phyloP scores from a whole-genome alignment of 306 rosid species.

The Cajanus cajan region DNA sequence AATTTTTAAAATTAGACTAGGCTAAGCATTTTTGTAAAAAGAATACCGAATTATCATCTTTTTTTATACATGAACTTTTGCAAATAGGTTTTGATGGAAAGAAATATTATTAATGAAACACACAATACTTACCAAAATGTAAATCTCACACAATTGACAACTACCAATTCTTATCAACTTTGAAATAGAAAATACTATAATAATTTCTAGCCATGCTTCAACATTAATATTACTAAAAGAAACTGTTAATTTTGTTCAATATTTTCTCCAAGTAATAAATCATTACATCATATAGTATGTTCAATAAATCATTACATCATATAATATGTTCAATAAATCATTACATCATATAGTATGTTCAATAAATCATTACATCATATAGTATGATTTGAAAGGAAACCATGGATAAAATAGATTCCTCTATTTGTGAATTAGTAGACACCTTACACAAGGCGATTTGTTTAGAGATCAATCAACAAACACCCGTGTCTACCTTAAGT shows the following conservation, averaged over 20 bases:
- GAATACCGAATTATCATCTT: too few species aligned
- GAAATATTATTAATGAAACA: neutral
- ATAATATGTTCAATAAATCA: too few species aligned
- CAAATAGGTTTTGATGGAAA: too few species aligned
- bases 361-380: constrained; percentile 12
- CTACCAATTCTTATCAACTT: constrained; percentile 22
- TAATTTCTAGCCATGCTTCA: constrained; percentile 13
- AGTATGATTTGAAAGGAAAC: constrained; percentile 24
- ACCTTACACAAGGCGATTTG: constrained; percentile 57
- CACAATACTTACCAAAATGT: neutral
- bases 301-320: too few species aligned
- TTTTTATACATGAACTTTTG: too few species aligned
- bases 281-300: constrained; percentile 6
- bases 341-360: too few species aligned
- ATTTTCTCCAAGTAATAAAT: neutral
- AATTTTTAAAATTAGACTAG: too few species aligned
- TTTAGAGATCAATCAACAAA: constrained; percentile 40
- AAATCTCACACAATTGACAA: constrained; percentile 6
- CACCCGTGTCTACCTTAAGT: constrained; percentile 63
- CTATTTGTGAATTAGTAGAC: constrained; percentile 27
- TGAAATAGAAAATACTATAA: neutral
- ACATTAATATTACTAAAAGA: constrained; percentile 15
- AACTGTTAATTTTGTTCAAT: constrained; percentile 11
- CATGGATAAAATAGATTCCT: constrained; percentile 21
- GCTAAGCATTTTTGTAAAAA: too few species aligned